A percentile compares a stretch with the other conserved stretches of the same genome.
phyloP scores from a whole-genome alignment of 1,284 basidiomycete species.

The Chiua sp. region DNA sequence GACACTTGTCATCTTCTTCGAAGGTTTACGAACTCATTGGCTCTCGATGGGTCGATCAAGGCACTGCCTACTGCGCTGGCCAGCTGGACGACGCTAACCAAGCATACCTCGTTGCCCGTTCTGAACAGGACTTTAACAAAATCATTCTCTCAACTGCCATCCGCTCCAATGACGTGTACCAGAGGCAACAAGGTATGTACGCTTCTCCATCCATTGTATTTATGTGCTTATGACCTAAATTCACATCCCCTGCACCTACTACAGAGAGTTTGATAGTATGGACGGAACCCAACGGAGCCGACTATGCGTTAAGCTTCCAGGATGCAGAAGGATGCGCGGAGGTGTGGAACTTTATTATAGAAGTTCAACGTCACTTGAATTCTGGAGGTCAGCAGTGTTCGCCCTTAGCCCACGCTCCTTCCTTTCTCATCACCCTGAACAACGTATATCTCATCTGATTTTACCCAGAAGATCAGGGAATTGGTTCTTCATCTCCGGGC shows the following conservation, averaged over 20 bases:
- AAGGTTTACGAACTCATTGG: conserved; percentile 94
- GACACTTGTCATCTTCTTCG: conserved; percentile 30
- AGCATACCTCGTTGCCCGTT: conserved; percentile 84
- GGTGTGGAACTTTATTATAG: conserved; percentile 97
- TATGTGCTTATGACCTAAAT: neutral
- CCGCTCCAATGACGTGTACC: conserved; percentile 86
- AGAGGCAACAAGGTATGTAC: conserved; percentile 86
- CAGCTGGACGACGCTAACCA: conserved; percentile 82
- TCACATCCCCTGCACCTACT: neutral
- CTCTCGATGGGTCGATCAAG: conserved; percentile 90
- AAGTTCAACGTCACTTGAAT: conserved; percentile 90
- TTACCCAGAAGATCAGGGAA: conserved; percentile 49
- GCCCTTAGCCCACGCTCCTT: conserved; percentile 16
- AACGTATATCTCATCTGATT: conserved; percentile 20
- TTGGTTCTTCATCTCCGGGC: conserved; percentile 61
- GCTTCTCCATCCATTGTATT: conserved; percentile 5
- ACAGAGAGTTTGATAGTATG: conserved; percentile 97
- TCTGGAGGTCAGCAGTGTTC: conserved; percentile 52
- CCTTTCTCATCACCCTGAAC: conserved; percentile 12
- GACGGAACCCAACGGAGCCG: conserved; percentile 95
- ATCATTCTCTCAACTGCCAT: conserved; percentile 78
- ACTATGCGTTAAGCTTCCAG: conserved; percentile 98
- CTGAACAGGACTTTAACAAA: conserved; percentile 73
- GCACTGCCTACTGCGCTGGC: conserved; percentile 93
- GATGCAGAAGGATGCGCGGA: conserved; percentile 96